phyloP scores from a whole-genome alignment of 2,329 filamentous ascomycete species.

The Aspergillus pseudoglaucus region DNA sequence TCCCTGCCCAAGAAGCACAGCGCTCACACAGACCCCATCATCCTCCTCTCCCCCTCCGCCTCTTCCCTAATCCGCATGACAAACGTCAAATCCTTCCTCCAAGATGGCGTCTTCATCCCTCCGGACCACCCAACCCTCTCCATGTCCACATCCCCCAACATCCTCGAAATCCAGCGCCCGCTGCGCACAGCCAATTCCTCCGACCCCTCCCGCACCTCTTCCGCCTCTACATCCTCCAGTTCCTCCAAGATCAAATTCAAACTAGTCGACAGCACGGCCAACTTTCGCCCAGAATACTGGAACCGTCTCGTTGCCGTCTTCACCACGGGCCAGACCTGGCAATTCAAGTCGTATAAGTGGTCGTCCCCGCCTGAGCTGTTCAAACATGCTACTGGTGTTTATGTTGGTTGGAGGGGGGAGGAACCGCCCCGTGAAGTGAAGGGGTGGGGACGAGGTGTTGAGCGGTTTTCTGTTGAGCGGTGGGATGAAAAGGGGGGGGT shows the following conservation, averaged over 20 bases:
- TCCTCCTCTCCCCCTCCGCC: slow-evolving; percentile 90
- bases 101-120: slow-evolving; percentile 72
- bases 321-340: slow-evolving; percentile 95
- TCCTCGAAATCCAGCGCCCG: slow-evolving; percentile 75
- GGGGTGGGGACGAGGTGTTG: slow-evolving; percentile 78
- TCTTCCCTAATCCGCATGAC: slow-evolving; percentile 91
- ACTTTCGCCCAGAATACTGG: slow-evolving; percentile 99
- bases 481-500: slow-evolving; percentile 52
- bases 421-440: slow-evolving; percentile 69
- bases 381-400: slow-evolving; percentile 77
- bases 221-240: slow-evolving; percentile 14
- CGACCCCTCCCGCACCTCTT: slow-evolving; percentile 12
- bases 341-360: slow-evolving; percentile 99
- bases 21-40: slow-evolving; percentile 70
- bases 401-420: slow-evolving; percentile 87
- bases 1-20: slow-evolving; percentile 35
- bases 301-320: slow-evolving; percentile 90
- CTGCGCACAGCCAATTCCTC: slow-evolving; percentile 49
- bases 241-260: slow-evolving; percentile 68
- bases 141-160: slow-evolving; percentile 62
- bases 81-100: slow-evolving; percentile 91
- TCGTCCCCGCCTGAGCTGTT: slow-evolving; percentile 82
- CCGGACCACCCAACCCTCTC: slow-evolving; percentile 58
- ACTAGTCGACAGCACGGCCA: slow-evolving; percentile 83
- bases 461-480: slow-evolving; percentile 75